Base-by-base conservation (phyloP, 2,329 filamentous ascomycete species). In the Fusarium anthophilum region DNA sequence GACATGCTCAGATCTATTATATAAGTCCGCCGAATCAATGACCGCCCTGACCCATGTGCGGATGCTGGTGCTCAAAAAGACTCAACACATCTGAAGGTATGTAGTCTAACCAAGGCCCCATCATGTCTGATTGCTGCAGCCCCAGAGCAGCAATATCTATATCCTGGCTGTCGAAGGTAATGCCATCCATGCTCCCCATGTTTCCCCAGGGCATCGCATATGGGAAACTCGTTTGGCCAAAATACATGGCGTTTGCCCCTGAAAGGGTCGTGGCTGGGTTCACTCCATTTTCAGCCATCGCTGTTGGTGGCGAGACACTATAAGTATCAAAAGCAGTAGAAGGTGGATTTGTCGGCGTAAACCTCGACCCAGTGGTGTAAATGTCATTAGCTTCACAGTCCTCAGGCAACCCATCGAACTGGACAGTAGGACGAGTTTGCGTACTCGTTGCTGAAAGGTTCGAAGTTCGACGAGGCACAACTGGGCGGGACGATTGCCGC, bases 141-240 rank as follows among this genome's bases (percentile, higher is more conserved):
- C 90, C 91, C 24, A 95, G 82, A 9, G 89, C 84, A 30, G 88
- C 90, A 86, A 95, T 92, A 72, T 95, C 92, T 39, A 96, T 90
- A 73, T 95, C 92, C 72, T 94, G 92, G 68, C 90, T 92, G 79
- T 94, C 91, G 73, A 95, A 93, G 70, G 93, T 91, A 82, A 95
- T 92, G 72, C 84, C 83, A 53, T 87, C 84, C 69, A 84, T 82
- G 61, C 79, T 83, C 13, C 81, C 80, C 70, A 79, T 76, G 10
- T 77, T 73, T n/a, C 69, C 77, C 82, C 82, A 83, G 3, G 76
- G 66, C 54, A 80, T 75, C 20, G 76, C 76, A 43, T 79, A 81
- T 7, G 80, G 65, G 39, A 81, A 75, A 35, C 53, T 62, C 15
- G 66, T 70, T 15, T 78, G 79, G 11, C 72, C 71, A 64, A 78